A percentile compares a stretch with the other conserved stretches of the same genome.
phyloP scores from a whole-genome alignment of 176 grass and related monocot genomes.

The Musa itinerans region DNA sequence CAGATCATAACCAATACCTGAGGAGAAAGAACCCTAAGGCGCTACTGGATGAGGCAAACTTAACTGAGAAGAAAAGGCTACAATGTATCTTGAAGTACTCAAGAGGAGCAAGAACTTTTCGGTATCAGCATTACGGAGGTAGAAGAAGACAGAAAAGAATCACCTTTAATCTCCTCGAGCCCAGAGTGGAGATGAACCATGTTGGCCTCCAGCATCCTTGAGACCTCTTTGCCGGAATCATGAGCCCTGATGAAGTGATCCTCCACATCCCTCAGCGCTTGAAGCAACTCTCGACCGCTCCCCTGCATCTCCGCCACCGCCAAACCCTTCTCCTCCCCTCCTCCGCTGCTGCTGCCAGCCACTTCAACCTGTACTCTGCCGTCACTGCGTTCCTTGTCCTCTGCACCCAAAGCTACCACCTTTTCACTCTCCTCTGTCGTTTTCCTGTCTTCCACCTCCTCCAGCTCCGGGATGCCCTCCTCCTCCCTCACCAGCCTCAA shows the following conservation, averaged over 20 bases:
- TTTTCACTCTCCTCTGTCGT: slow-evolving; percentile 6
- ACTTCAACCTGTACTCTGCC: neutral
- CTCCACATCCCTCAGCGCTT: slow-evolving; percentile 69
- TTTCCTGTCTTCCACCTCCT: slow-evolving; percentile 38
- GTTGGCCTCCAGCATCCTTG: slow-evolving; percentile 73
- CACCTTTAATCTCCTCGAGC: slow-evolving; percentile 75
- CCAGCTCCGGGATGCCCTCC: slow-evolving; percentile 89
- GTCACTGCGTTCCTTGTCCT: slow-evolving; percentile 21
- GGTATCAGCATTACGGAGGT: neutral
- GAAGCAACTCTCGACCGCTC: slow-evolving; percentile 55
- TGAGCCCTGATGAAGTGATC: slow-evolving; percentile 66
- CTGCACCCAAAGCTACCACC: slow-evolving; percentile 13
- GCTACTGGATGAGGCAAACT: neutral
- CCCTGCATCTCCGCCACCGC: slow-evolving; percentile 29
- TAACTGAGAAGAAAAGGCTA: slow-evolving; percentile 17
- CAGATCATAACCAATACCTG: no score
- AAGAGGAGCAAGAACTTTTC: neutral
- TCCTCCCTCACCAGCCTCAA: slow-evolving; percentile 68
- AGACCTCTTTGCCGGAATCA: slow-evolving; percentile 69
- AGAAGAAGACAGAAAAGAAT: slow-evolving; percentile 29
- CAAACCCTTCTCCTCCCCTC: slow-evolving; percentile 37
- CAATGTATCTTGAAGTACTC: slow-evolving; percentile 28
- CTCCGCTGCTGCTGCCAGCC: neutral
- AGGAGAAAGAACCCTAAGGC: no score
- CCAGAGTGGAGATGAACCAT: slow-evolving; percentile 18